Base-by-base conservation (phyloP, 2,329 filamentous ascomycete genomes). In the Colletotrichum theobromicola region DNA sequence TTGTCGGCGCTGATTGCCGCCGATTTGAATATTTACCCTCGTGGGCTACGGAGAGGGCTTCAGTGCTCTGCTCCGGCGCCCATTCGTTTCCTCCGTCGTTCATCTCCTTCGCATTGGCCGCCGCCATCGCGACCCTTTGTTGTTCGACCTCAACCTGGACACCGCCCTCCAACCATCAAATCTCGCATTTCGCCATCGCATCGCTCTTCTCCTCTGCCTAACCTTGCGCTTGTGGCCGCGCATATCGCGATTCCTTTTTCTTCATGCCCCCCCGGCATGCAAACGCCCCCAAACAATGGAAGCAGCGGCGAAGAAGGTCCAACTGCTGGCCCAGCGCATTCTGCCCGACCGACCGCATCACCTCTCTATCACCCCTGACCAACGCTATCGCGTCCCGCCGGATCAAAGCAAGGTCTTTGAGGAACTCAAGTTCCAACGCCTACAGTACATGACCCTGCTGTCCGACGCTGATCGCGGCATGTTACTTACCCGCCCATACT, bases 381-480 rank as follows among this genome's bases (percentile, higher is more conserved):
- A 84, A 80, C 88, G 85, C 79, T 90, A 88, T 76, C 84, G 84
- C 69, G 81, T 83, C 53, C 83, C 83, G 72, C 83, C 85, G 67
- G 85, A 85, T 77, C 82, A 85, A 75, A 78, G 82, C 53, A 82
- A 83, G 76, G 80, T 81, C 72, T 81, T 84, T 77, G 88, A 89
- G 80, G 88, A 89, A 82, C 88, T 88, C 82, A 84, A 87, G 61
- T 83, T 83, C 72, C 84, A 84, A 75, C 86, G 84, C 26, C 84
- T 92, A 9, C 89, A 91, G 79, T 91, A 91, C 82, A 87, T 87
- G 77, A 91, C 90, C 28, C 88, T 90, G 73, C 80, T 91, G 63
- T 90, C 88, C 74, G 88, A 90, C 78, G 88, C 87, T 74, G 89
- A 91, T 77, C 89, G 90, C 78, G 90, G 90, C 75, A 83, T 90